Evolutionary conservation across 345 rosid species (phyloP).

Genomic region (Eucalyptus tenuipes): DNA sequence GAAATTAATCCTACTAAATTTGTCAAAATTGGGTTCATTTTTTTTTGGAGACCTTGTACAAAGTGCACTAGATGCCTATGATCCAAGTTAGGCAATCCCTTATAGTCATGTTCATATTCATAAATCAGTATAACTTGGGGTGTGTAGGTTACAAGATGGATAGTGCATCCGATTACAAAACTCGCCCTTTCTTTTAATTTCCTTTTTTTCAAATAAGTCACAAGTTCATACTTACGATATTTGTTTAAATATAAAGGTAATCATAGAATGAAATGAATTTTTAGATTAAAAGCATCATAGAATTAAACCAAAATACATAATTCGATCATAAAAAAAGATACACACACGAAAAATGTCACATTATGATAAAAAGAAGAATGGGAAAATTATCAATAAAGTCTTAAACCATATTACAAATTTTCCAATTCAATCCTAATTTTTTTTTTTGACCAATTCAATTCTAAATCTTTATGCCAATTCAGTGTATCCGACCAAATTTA

Average conservation of each 20-base stretch:
- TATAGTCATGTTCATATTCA: neutral
- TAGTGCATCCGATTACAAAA: neutral
- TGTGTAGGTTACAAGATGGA: neutral
- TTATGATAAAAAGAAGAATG: no score
- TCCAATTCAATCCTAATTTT: no score
- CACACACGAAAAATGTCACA: neutral
- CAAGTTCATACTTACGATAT: neutral
- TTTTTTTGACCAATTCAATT: no score
- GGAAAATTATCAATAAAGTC: no score
- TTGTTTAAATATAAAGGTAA: neutral
- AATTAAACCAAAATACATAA: neutral
- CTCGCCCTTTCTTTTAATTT: neutral
- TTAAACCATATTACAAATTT: accelerated
- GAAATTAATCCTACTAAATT: no score
- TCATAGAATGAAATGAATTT: neutral
- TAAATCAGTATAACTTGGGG: neutral
- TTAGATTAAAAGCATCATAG: neutral
- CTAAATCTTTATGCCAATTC: accelerated
- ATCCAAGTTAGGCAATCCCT: neutral
- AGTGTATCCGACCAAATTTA: accelerated
- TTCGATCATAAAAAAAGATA: neutral
- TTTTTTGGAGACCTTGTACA: neutral
- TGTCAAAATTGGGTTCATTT: neutral
- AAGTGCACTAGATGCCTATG: neutral
- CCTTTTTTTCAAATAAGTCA: neutral